Base-by-base conservation (phyloP, 2,329 filamentous ascomycete species). In the Neopestalotiopsis sp. region DNA sequence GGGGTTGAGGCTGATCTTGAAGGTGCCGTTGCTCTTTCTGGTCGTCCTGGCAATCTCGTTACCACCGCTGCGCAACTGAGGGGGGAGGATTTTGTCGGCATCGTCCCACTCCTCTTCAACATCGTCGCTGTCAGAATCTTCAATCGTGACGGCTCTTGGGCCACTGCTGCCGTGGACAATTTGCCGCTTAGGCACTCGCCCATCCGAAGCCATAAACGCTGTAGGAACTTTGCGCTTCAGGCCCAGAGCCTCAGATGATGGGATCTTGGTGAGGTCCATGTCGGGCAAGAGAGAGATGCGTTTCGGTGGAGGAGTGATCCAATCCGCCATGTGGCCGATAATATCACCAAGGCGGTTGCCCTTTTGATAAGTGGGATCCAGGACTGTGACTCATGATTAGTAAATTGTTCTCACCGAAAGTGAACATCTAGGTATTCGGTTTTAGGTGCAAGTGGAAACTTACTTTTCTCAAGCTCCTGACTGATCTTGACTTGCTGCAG, bases 401-500 rank as follows among this genome's bases (percentile, higher is more conserved):
- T 10, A 53, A 75, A 70, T 76, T 53, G 67, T 67, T 14, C 20
- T 14, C n/a, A 3, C 58, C 30, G 14, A 10, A 17, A 20, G 1
- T 32, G 4, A n/a, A 6, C 61, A 57, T 14, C 10, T 32, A 32
- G 20, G 24, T 28, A 28, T 28, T 28, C 24, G 3, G 3, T 28
- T 4, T 28, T 28, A 28, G 3, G 24, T 28, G 24, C 24, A 14
- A 30, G 34, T 17, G 2, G 12, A 7, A 61, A 72, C 76, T 73
- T 74, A 79, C 77, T 70, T 6, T 64, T 61, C 65, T 73, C 74
- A 6, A 78, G 70, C 24, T 75, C 67, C 9, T 73, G 40, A 59
- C 75, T 77, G 5, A 78, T 69, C 20, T 71, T 42, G 14, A 75
- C 34, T 66, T 77, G 73, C 74, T 83, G 80, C 67, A 77, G 70